Base-by-base conservation (phyloP, 495 filamentous ascomycete genomes). In the Xylaria acuta region DNA sequence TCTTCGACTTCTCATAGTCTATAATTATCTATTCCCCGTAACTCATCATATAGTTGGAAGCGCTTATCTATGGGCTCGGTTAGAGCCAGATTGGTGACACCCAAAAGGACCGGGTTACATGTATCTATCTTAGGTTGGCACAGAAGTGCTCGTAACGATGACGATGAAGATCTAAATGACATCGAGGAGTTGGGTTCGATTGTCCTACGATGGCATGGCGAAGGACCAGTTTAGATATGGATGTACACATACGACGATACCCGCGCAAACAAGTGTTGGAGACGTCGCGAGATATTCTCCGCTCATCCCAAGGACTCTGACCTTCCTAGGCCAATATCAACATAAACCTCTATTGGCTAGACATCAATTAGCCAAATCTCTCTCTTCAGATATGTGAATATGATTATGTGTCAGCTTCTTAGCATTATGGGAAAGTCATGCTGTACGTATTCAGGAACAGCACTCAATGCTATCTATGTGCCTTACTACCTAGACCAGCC, bases 1-100 rank as follows among this genome's bases (percentile, higher is more conserved):
- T 54, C 27, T 69, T 69, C 22, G n/a, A 70, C n/a, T 40, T 49
- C 7, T 22, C 59, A 27, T 70, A 41, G 9, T 36, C 45, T 18
- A 38, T n/a, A n/a, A n/a, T n/a, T 18, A 2, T 34, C 43, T 8
- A 25, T 11, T 4, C 25, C 36, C 36, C 41, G 30, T 51, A 25
- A 64, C 9, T 70, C 2, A 45, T 8, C 14, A 20, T 18, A 43
- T 70, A 43, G 25, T 47, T n/a, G n/a, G 32, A 70, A 34, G 22
- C 43, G 27, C 18, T 62, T 5, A 9, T 14, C 8, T n/a, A 34
- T n/a, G n/a, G 16, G 64, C 27, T 22, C 20, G 5, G 12, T 43
- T 11, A 27, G 16, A 36, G 36, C 47, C 22, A 43, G 41, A 32
- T 18, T 25, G 16, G 27, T 6, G 40, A 64, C 40, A 41, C 27